phyloP scores from a whole-genome alignment of 2,329 filamentous ascomycete genomes.

The Calonectria honghensis region DNA sequence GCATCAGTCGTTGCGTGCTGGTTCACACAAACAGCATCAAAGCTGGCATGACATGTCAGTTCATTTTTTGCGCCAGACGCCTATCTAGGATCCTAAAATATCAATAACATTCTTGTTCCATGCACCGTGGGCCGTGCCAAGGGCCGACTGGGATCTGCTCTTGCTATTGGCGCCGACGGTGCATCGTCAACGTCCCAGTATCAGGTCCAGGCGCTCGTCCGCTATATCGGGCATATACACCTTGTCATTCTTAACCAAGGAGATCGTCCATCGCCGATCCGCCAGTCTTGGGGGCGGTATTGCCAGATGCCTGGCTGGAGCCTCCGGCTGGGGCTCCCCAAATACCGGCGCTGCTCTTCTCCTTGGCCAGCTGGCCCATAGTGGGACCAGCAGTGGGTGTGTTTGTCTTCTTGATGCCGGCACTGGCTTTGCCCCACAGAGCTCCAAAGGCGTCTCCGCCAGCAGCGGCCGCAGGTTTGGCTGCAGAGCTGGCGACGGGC shows the following conservation, averaged over 20 bases:
- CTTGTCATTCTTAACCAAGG: conserved; percentile 62
- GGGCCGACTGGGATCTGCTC: conserved; percentile 26
- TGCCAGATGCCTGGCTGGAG: conserved; percentile 56
- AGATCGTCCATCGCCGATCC: conserved; percentile 69
- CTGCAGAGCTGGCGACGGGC: conserved; percentile 66
- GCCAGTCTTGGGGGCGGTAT: conserved; percentile 55
- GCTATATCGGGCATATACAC: conserved; percentile 33
- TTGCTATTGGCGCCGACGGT: conserved; percentile 21
- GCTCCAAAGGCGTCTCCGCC: conserved; percentile 92
- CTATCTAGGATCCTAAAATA: conserved; percentile 63
- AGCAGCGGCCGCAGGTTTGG: conserved; percentile 71
- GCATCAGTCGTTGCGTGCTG: background rate
- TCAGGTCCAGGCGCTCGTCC: conserved; percentile 46
- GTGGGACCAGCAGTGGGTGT: conserved; percentile 81
- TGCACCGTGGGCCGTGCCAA: conserved; percentile 44
- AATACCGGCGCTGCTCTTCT: conserved; percentile 95
- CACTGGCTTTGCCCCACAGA: conserved; percentile 86
- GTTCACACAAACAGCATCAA: conserved; percentile 19
- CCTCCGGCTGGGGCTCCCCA: conserved; percentile 84
- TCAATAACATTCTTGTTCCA: conserved; percentile 56
- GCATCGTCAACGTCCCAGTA: conserved; percentile 31
- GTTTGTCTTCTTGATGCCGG: conserved; percentile 83
- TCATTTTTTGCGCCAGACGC: conserved; percentile 66
- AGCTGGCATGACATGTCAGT: conserved; percentile 56
- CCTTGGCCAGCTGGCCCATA: conserved; percentile 96